A percentile compares a stretch with the other conserved stretches of the same genome.
Conservation (phyloP, 208 protist genomes). For the Leishmania aethiopica region DNA sequence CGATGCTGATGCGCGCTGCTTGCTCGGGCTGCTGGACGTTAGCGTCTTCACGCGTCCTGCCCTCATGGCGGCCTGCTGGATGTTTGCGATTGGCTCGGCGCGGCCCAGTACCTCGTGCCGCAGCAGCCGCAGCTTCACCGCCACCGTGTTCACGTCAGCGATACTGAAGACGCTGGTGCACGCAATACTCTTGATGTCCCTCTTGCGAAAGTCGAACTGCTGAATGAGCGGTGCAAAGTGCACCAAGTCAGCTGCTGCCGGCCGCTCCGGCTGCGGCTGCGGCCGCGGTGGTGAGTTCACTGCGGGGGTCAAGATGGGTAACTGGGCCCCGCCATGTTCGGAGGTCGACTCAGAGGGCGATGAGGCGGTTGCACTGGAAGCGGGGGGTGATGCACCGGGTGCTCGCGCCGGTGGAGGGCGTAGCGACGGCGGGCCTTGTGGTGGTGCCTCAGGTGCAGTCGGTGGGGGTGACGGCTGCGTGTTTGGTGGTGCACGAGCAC, state of each 20-base stretch:
- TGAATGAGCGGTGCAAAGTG: conserved; percentile 47
- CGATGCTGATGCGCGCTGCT: not conserved
- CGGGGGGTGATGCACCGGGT: not conserved
- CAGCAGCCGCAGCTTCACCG: conserved; percentile 37
- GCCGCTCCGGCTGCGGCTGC: not conserved
- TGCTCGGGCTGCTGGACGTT: not conserved
- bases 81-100: conserved; percentile 18
- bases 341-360: not conserved
- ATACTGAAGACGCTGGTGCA: conserved; percentile 36
- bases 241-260: not conserved
- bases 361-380: not conserved
- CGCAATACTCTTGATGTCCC: conserved; percentile 55
- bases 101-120: conserved; percentile 28
- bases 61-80: conserved; percentile 18
- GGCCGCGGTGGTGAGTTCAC: not conserved
- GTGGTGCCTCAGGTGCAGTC: not conserved
- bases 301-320: not conserved
- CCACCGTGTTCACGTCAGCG: conserved; percentile 15
- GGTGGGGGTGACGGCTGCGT: not conserved
- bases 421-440: not conserved
- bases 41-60: conserved; percentile 13
- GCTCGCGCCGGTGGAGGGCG: not conserved
- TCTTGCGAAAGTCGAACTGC: conserved; percentile 49
- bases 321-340: not conserved
- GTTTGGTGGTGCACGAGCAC: not conserved